Conservation (phyloP, 495 filamentous ascomycete genomes). For the Penicillium cinerascens region DNA sequence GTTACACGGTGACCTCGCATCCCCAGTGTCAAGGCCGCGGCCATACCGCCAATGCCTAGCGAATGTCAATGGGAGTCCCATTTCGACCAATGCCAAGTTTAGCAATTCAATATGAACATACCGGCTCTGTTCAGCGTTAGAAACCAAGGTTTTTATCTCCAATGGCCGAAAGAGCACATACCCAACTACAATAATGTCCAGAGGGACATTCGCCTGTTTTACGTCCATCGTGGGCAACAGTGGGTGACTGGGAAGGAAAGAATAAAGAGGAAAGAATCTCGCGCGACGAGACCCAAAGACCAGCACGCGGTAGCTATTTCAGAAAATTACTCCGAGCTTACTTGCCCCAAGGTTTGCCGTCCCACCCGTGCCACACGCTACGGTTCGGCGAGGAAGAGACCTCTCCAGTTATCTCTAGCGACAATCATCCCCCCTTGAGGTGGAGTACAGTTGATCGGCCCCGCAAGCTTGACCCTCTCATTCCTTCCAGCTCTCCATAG, state of each 20-base stretch:
- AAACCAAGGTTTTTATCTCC: not conserved
- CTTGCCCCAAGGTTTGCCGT: constrained; percentile 13
- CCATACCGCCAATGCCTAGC: constrained; percentile 62
- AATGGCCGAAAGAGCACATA: constrained; percentile 11
- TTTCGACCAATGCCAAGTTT: not conserved
- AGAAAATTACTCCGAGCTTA: constrained; percentile 7
- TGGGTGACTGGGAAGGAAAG: not conserved
- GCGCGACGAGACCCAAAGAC: not conserved
- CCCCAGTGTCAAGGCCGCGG: constrained; percentile 59
- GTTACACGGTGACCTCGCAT: constrained; percentile 46
- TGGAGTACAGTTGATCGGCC: constrained; percentile 4
- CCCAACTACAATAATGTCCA: constrained; percentile 37
- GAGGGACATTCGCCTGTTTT: constrained; percentile 22
- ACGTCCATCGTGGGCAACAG: constrained; percentile 16
- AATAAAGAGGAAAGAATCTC: not conserved
- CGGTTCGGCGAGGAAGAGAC: not conserved
- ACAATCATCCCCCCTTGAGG: constrained; percentile 6
- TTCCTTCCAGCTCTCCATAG: constrained; percentile 3
- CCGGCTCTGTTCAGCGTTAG: constrained; percentile 30
- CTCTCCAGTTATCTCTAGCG: constrained; percentile 2
- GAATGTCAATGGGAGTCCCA: not conserved
- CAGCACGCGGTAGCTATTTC: not conserved
- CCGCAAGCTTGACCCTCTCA: constrained; percentile 1
- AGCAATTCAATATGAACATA: constrained; percentile 17
- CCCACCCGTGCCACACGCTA: constrained; percentile 16